Base-by-base conservation (phyloP, 768 basidiomycete species). In the Lactarius trivialis region DNA sequence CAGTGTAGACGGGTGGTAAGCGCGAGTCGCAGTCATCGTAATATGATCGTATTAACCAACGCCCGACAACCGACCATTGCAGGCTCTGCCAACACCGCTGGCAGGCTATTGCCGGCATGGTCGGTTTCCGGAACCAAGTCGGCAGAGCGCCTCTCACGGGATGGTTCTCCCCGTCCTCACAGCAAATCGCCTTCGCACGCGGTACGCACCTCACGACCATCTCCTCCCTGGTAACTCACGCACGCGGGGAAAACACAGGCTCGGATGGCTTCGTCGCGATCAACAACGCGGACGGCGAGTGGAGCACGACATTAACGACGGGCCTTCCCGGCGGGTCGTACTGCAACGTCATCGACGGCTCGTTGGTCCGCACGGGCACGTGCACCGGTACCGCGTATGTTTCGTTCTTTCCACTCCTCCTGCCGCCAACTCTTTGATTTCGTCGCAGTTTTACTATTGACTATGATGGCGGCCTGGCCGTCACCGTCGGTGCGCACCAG, bases 131-230 rank as follows among this genome's bases (percentile, higher is more conserved):
- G 34, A 84, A 86, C 66, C 75, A 76, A 36, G 85, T 85, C 7
- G 84, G 83, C 4, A 68, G 73, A 1, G 76, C 81, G 2, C 70
- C 76, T 1, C 64, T 88, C 5, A 79, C 72, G 1, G 76, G 85
- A 66, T 88, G 85, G 84, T 76, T 82, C 5, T 79, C 84, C 4
- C 81, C 84, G 0, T 76, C 77, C 56, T 73, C 78, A 2, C 75
- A 84, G 60, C 86, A 79, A 68, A 85, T 88, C 60, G 86, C 86
- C 0, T 89, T 87, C 65, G 83, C 83, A 6, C 73, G 86, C 67
- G 86, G 86, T 80, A 60, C 4, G 14, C 3, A 48, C 12, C 17
- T n/a, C n/a, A 19, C 9, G 2, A 9, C 7, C 30, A 7, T 8
- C 9, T 9, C 12, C n/a, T 14, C 9, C 7, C 50, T 17, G 24